phyloP scores from a whole-genome alignment of 768 basidiomycete species.

The Calocybe gangraenosa region DNA sequence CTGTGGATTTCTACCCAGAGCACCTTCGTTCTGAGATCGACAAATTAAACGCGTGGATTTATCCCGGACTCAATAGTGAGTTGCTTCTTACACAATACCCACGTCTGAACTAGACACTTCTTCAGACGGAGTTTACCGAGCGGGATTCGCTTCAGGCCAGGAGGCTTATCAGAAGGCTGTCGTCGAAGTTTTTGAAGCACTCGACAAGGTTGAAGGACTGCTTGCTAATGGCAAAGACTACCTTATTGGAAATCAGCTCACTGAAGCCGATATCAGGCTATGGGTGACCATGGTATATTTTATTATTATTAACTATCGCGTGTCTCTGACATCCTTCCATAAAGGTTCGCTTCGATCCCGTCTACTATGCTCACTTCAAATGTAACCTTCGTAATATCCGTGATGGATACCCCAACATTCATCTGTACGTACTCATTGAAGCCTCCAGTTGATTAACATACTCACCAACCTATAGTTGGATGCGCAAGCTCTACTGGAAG shows the following conservation, averaged over 20 bases:
- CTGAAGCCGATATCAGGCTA: conserved; percentile 82
- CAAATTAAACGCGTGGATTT: conserved; percentile 80
- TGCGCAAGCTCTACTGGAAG: conserved; percentile 90
- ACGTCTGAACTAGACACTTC: not conserved
- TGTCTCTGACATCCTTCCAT: not conserved
- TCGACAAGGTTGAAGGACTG: conserved; percentile 79
- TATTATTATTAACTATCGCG: not conserved
- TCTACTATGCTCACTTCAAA: conserved; percentile 91
- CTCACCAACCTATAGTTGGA: conserved; percentile 45
- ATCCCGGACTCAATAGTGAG: conserved; percentile 80
- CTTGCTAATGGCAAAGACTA: conserved; percentile 73
- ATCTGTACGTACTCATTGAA: not conserved
- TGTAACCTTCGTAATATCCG: conserved; percentile 88
- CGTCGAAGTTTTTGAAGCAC: conserved; percentile 63
- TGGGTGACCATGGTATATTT: conserved; percentile 85
- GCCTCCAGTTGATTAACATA: not conserved
- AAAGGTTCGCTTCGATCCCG: conserved; percentile 85
- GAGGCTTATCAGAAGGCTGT: conserved; percentile 80
- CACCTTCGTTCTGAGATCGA: conserved; percentile 75
- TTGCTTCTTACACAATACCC: not conserved
- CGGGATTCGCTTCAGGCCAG: conserved; percentile 83
- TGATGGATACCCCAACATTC: conserved; percentile 52
- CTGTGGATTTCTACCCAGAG: conserved; percentile 76
- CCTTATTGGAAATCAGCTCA: conserved; percentile 77
- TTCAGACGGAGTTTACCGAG: conserved; percentile 80